Base-by-base conservation (phyloP, 208 protist genomes). In the Leishmania arabica region DNA sequence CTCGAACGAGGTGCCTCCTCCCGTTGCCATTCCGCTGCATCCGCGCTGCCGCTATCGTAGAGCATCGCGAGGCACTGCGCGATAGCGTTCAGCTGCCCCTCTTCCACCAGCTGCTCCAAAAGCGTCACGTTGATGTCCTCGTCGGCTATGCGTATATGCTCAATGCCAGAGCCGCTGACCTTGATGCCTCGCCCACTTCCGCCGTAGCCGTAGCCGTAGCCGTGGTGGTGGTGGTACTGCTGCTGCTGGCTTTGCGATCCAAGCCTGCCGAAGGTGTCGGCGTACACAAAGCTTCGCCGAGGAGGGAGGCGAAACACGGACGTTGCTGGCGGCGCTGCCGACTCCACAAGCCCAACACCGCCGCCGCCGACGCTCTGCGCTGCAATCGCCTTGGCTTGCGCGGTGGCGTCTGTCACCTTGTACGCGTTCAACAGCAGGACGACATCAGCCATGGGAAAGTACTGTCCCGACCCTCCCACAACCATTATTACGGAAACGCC, bases 91-190 rank as follows among this genome's bases (percentile, higher is more conserved):
- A 95, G 81, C 84, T 99, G 97, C 31, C 93, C 92, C 49, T 95
- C 91, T 78, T 99, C 97, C 21, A 97, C 92, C 65, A 99, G 85
- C 88, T 98, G 97, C 84, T 98, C 96, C 72, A 98, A 85, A 17
- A 91, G 71, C 0, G 84, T 79, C 24, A 98, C 66, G 75, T 98
- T 90, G 60, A 99, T 87, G 49, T 85, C 85, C 75, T 94, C 89
- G 31, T 96, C 89, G 8, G 83, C 88, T 66, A 97, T 84, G 11
- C 88, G 88, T 1, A 97, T 74, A 24, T 56, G 73, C 51, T 89
- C 80, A 5, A 81, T 65, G 17, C 89, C 87, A 37, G 64, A 54
- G 34, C 81, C 90, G 78, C 89, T 93, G 34, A 97, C 87, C 76
- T 96, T 96, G 51, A 81, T 85, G 45, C 80, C 75, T 21, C 88